Evolutionary conservation across 1,284 basidiomycete genomes (phyloP), one percentile per base, ranked within the genome.

Genomic region (Moesziomyces antarcticus): DNA sequence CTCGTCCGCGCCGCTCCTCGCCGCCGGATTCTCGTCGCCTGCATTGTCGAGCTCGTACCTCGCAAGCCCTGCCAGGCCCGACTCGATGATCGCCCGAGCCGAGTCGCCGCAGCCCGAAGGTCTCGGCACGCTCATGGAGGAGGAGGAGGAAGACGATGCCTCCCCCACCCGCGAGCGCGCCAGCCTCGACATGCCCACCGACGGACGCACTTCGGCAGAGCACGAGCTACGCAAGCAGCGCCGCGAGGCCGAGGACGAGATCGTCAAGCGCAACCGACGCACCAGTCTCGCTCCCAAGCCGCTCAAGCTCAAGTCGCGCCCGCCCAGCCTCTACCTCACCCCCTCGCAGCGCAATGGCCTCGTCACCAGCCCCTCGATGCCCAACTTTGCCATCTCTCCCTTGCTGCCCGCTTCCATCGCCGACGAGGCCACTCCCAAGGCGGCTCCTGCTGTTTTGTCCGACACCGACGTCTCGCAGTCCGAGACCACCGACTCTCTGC

Each of bases 221-320:
- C 53, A 67, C 13, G 60, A 62, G 45, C 44, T 49, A 21, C 62
- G 62, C 57, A 69, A 75, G 50, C 65, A 67, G 56, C 54, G 70
- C 1, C 60, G 65, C 22, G 56, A 69, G 21, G 68, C 57, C 27
- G 74, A 80, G 56, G 67, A 75, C 41, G 77, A 76, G 56, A 67
- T 61, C 7, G 62, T 75, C 50, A 78, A 78, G 44, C 61, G 70
- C 51, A 75, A 68, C 37, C 58, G 79, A 21, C 62, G 79, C 14
- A 64, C 64, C 18, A 70, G 64, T 35, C 51, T 81, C 33, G 75
- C 73, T n/a, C 79, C 79, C 20, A 62, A 64, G 42, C 79, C 79
- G 22, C 69, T 81, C 57, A 81, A 80, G 62, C 74, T 81, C 58
- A 81, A 79, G 42, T 75, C 74, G 30, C 58, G 79, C 40, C 79